These are phyloP conservation scores for thale cress (Arabidopsis thaliana) DNA, from an alignment of 345 rosid genomes.

Conservation along the genomic window TAIR10.1 NC_003070.9:11812001-11812500, in stretches of 20 bases:
- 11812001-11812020: background rate
- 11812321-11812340: background rate
- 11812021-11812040: conserved; percentile 18
- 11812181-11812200: conserved; percentile 17
- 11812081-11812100: background rate
- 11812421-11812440: too few relatives aligned
- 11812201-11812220: background rate
- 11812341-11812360: background rate
- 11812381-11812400: background rate
- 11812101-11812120: background rate
- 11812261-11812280: background rate
- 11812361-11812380: background rate
- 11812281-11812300: background rate
- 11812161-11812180: background rate
- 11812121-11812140: conserved; percentile 22
- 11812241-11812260: background rate
- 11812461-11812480: too few relatives aligned
- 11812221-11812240: background rate
- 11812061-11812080: background rate
- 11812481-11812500: too few relatives aligned
- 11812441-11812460: too few relatives aligned
- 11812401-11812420: background rate
- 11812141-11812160: conserved; percentile 23
- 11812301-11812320: background rate
- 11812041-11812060: conserved; percentile 22